Evolutionary conservation across 306 rosid genomes (phyloP).

Genomic region (Sindora glabra): DNA sequence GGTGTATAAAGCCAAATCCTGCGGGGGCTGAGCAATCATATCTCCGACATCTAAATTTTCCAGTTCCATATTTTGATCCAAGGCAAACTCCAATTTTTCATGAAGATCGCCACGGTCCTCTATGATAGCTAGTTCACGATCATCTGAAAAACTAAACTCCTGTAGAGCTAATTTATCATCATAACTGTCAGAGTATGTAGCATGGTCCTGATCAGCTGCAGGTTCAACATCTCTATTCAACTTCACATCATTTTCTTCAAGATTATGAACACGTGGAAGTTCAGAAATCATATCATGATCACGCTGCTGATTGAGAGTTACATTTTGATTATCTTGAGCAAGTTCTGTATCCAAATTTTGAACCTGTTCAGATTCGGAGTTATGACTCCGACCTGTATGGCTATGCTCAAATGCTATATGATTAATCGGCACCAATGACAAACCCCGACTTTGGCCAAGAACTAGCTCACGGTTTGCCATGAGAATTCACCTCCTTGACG

Average conservation of each 20-base stretch:
- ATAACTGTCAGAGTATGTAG: conserved; percentile 12
- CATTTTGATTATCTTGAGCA: conserved; percentile 8
- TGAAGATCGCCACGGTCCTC: conserved; percentile 34
- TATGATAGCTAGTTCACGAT: conserved; percentile 27
- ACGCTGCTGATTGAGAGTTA: conserved; percentile 2
- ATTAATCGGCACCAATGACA: not conserved
- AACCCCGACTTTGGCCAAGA: conserved; percentile 15
- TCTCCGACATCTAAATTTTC: conserved; percentile 19
- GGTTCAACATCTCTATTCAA: conserved; percentile 14
- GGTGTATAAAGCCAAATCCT: not conserved
- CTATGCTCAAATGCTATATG: conserved; percentile 9
- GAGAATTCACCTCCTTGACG: not conserved
- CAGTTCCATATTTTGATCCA: conserved; percentile 37
- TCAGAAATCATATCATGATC: conserved; percentile 21
- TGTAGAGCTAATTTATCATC: conserved; percentile 17
- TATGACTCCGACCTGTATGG: not conserved
- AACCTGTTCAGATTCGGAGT: conserved; percentile 6
- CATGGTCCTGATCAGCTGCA: conserved; percentile 17
- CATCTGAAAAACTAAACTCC: conserved; percentile 28
- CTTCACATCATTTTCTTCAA: conserved; percentile 20
- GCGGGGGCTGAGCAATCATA: conserved; percentile 18
- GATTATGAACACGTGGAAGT: conserved; percentile 16
- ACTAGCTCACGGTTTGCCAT: conserved; percentile 27
- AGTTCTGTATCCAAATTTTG: conserved; percentile 20
- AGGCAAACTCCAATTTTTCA: conserved; percentile 25